Percentiles rank a stretch among this genome's conserved stretches.
phyloP scores from a whole-genome alignment of 495 filamentous ascomycete species.

The Tuber indicum region DNA sequence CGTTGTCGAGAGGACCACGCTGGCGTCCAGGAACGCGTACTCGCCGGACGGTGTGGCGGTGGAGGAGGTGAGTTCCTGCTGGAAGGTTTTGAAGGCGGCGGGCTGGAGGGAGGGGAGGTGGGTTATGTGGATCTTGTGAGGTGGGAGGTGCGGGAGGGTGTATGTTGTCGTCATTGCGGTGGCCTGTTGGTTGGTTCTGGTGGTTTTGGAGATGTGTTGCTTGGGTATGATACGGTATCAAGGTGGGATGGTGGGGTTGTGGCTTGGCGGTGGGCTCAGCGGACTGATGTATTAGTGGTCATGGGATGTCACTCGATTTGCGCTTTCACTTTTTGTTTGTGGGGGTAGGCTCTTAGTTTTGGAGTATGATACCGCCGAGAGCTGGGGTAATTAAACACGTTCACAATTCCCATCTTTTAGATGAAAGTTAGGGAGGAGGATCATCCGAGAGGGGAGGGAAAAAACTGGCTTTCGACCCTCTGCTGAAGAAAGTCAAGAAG shows the following conservation, averaged over 20 bases:
- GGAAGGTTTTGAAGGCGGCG: neutral
- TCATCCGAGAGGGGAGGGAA: too few species aligned
- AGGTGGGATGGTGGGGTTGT: neutral
- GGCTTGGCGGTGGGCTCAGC: neutral
- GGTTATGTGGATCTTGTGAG: neutral
- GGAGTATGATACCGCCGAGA: too few species aligned
- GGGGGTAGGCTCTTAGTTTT: neutral
- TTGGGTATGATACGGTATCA: too few species aligned
- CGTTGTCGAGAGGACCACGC: slow-evolving; percentile 50
- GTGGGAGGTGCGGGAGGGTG: neutral
- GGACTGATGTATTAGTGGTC: neutral
- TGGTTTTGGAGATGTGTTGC: neutral
- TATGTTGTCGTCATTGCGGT: neutral
- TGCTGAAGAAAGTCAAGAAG: too few species aligned
- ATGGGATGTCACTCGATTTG: neutral
- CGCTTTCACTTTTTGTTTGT: neutral
- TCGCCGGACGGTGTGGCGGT: neutral
- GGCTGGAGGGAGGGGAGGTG: neutral
- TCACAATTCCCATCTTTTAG: too few species aligned
- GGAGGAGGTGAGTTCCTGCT: neutral
- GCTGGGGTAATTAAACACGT: neutral
- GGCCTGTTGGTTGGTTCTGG: neutral
- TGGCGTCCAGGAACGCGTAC: neutral
- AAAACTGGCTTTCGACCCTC: too few species aligned
- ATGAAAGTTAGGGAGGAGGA: too few species aligned